Evolutionary conservation across 768 basidiomycete species (phyloP).

Genomic region (Calocybe cyanea): DNA sequence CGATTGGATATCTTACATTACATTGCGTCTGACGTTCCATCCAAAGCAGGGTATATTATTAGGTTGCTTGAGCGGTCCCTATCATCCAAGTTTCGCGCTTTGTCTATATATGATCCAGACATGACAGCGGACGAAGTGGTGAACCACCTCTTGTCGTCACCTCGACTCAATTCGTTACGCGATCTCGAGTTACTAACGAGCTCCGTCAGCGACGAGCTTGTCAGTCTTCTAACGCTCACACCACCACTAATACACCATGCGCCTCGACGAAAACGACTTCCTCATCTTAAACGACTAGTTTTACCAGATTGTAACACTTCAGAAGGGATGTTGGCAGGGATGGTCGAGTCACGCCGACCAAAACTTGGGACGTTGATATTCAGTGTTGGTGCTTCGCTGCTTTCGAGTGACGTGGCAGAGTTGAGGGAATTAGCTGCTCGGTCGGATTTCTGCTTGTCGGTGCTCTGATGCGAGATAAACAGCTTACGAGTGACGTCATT

Average conservation of each 20-base stretch:
- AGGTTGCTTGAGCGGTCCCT: slow-evolving; percentile 7
- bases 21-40: not conserved
- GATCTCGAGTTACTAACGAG: slow-evolving; percentile 1
- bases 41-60: not conserved
- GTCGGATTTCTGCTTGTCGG: not conserved
- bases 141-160: not conserved
- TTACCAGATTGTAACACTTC: slow-evolving; percentile 1
- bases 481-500: no score
- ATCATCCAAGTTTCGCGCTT: not conserved
- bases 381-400: not conserved
- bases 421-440: not conserved
- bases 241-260: not conserved
- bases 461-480: no score
- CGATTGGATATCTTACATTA: slow-evolving; percentile 2
- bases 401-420: not conserved
- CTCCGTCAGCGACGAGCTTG: not conserved
- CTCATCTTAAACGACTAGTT: not conserved
- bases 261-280: not conserved
- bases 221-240: not conserved
- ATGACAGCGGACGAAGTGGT: slow-evolving; percentile 4
- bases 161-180: not conserved
- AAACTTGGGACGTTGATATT: slow-evolving; percentile 4
- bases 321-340: not conserved
- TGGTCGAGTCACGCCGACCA: slow-evolving; percentile 1
- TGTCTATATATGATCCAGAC: slow-evolving; percentile 6